Base-by-base conservation (phyloP, 352 stramenopile genomes). In the Globisporangium abappressorium region DNA sequence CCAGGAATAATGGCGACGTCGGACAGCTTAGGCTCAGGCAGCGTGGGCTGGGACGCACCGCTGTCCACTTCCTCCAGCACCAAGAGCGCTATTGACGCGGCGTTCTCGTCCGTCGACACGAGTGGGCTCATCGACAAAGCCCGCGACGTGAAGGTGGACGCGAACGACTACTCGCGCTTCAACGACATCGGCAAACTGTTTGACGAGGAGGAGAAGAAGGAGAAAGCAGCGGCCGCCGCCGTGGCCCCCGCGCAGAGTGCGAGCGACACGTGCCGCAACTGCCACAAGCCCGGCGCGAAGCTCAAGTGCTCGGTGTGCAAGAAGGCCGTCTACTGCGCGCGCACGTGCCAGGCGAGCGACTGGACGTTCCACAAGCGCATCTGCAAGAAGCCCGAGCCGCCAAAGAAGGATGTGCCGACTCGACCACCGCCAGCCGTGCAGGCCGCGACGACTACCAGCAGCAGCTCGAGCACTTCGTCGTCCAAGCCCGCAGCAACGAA, bases 281-380 rank as follows among this genome's bases (percentile, higher is more conserved):
- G 88, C 77, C 82, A 79, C 75, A 92, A 90, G 57, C 24, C 68
- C 0, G 86, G 84, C 20, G 86, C 86, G 18, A 91, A 91, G 64
- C 86, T 95, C 68, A 94, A 94, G 79, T 95, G 88, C 75, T 93
- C 84, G 22, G 75, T 94, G 54, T 95, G 88, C 68, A 95, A 94
- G 79, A 93, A 93, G 70, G 86, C 81, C 36, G 74, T 87, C 30
- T 95, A 95, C 71, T 95, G 88, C 66, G 81, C 84, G 49, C 81
- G 88, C 55, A 70, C 81, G 68, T 95, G 88, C 65, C 88, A 95
- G 64, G 84, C 85, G 33, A 90, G 83, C 68, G 87, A 95, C 71
- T 95, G 87, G 87, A 75, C 75, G 56, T 95, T 93, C 77, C 87
- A 95, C 81, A 93, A 92, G 70, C 85, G 85, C 63, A 93, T 82